Evolutionary conservation across 2,329 filamentous ascomycete species (phyloP).

Genomic region (Epichloe typhina): DNA sequence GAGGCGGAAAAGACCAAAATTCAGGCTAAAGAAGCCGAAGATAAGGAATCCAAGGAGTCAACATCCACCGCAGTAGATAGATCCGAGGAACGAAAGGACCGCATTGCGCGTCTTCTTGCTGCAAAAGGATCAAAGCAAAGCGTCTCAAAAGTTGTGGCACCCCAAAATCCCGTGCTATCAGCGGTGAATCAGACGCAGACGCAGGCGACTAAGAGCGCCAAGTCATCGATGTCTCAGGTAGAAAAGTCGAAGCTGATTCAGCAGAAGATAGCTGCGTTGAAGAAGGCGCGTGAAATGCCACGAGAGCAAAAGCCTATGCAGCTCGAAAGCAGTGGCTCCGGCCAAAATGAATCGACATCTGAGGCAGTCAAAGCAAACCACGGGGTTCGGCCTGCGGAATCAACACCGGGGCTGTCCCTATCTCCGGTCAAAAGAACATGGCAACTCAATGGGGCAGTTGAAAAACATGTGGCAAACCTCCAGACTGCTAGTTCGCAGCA

Average conservation of each 20-base stretch:
- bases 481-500: slow-evolving; percentile 50
- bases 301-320: neutral
- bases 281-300: slow-evolving; percentile 38
- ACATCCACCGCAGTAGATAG: slow-evolving; percentile 12
- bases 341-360: neutral
- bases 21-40: neutral
- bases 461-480: slow-evolving; percentile 43
- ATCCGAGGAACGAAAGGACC: slow-evolving; percentile 57
- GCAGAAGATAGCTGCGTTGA: slow-evolving; percentile 65
- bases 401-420: slow-evolving; percentile 25
- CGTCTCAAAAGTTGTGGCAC: slow-evolving; percentile 7
- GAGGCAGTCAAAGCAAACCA: neutral
- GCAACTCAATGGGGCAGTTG: slow-evolving; percentile 7
- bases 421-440: slow-evolving; percentile 13
- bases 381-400: neutral
- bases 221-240: slow-evolving; percentile 27
- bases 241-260: slow-evolving; percentile 63
- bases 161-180: slow-evolving; percentile 4
- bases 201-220: slow-evolving; percentile 12
- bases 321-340: slow-evolving; percentile 1
- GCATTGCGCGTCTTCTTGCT: slow-evolving; percentile 64
- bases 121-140: slow-evolving; percentile 48
- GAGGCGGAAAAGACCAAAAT: neutral
- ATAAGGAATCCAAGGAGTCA: neutral
- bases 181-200: neutral